Evolutionary conservation across 2,329 filamentous ascomycete genomes (phyloP).

Genomic region (Epicoccum sorghinum): DNA sequence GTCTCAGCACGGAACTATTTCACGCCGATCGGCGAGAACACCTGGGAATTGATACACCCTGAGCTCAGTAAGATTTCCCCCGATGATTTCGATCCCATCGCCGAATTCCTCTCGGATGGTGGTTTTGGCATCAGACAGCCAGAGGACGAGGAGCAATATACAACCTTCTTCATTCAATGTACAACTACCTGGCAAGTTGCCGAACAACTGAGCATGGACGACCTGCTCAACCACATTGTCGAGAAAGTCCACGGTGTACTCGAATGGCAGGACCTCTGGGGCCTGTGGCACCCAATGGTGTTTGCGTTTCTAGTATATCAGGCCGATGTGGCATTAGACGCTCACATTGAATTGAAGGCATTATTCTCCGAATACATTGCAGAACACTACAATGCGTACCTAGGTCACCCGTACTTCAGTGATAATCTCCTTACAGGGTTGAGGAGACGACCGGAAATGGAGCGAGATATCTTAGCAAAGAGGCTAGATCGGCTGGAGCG

Average conservation of each 20-base stretch:
- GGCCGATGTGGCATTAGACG: conserved; percentile 4
- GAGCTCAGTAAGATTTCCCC: conserved; percentile 21
- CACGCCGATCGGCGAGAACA: conserved; percentile 16
- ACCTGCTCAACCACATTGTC: conserved; percentile 35
- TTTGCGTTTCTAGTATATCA: conserved; percentile 27
- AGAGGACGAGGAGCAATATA: conserved; percentile 18
- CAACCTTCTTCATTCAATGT: conserved; percentile 25
- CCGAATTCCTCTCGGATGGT: conserved; percentile 31
- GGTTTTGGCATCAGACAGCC: conserved; percentile 27
- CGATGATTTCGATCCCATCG: conserved; percentile 30
- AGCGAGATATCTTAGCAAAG: conserved; percentile 16
- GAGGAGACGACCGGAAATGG: conserved; percentile 22
- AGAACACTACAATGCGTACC: conserved; percentile 24
- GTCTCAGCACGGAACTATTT: conserved; percentile 18
- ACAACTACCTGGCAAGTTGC: conserved; percentile 31
- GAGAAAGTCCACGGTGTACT: conserved; percentile 24
- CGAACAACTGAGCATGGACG: conserved; percentile 27
- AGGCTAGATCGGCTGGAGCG: not conserved
- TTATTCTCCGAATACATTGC: conserved; percentile 29
- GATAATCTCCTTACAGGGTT: conserved; percentile 16
- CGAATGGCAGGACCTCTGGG: conserved; percentile 11
- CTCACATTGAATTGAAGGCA: conserved; percentile 19
- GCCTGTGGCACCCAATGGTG: conserved; percentile 19
- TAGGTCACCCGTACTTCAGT: conserved; percentile 15
- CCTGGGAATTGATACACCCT: conserved; percentile 26